A percentile compares a stretch with the other conserved stretches of the same genome.
Conservation (phyloP, 768 basidiomycete species). For the Suillus clintonianus region DNA sequence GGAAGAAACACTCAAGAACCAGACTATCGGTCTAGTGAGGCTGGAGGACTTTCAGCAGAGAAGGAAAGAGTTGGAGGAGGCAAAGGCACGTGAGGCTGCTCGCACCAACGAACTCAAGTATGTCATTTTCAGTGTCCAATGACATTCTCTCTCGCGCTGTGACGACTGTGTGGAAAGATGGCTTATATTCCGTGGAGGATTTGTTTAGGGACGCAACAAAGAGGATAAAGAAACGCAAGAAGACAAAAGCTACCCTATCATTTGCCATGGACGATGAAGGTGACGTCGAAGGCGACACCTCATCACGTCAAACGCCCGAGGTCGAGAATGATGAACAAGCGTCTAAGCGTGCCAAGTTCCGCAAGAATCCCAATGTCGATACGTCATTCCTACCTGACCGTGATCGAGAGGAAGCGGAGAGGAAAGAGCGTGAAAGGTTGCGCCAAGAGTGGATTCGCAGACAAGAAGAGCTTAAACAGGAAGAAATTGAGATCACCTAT, state of each 20-base stretch:
- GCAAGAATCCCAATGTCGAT: conserved; percentile 96
- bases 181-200: conserved; percentile 81
- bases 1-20: conserved; percentile 90
- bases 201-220: conserved; percentile 85
- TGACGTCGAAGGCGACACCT: conserved; percentile 42
- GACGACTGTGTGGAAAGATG: conserved; percentile 36
- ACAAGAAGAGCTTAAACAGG: conserved; percentile 68
- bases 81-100: conserved; percentile 87
- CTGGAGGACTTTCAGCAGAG: conserved; percentile 92
- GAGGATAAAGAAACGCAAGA: conserved; percentile 92
- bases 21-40: conserved; percentile 87
- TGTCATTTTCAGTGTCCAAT: conserved; percentile 42
- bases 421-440: conserved; percentile 84
- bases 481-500: conserved; percentile 88
- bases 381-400: conserved; percentile 98
- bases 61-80: conserved; percentile 88
- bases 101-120: conserved; percentile 85
- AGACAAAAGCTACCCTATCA: conserved; percentile 85
- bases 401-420: conserved; percentile 93
- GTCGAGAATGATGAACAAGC: conserved; percentile 47
- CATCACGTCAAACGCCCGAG: conserved; percentile 40
- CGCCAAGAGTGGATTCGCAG: conserved; percentile 84
- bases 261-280: conserved; percentile 86
- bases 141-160: conserved; percentile 15
- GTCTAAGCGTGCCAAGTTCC: conserved; percentile 74